A percentile compares a stretch with the other conserved stretches of the same genome.
phyloP scores from a whole-genome alignment of 2,329 filamentous ascomycete species.

The Colletotrichum shisoi region DNA sequence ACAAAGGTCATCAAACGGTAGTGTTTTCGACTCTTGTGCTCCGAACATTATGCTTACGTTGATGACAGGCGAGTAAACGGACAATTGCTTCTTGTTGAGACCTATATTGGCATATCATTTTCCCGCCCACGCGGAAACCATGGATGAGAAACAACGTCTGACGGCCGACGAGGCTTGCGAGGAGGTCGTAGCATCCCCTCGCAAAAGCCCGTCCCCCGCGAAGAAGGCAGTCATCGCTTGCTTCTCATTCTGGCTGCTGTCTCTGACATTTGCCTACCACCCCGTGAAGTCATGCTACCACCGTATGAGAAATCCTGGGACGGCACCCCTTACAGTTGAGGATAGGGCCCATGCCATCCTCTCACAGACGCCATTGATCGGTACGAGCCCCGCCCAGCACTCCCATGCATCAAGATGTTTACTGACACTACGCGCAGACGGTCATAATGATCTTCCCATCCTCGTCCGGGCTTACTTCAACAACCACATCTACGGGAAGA shows the following conservation, averaged over 20 bases:
- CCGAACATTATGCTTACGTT: not conserved
- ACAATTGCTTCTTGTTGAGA: not conserved
- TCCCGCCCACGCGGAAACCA: not conserved
- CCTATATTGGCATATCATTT: not conserved
- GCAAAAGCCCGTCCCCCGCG: conserved; percentile 10
- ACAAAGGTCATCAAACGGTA: not conserved
- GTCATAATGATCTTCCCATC: conserved; percentile 87
- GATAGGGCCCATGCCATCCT: conserved; percentile 58
- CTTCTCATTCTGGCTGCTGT: conserved; percentile 37
- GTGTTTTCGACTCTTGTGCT: not conserved
- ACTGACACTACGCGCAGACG: conserved; percentile 63
- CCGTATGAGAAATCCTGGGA: conserved; percentile 38
- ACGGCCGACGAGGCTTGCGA: conserved; percentile 16
- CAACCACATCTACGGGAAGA: conserved; percentile 78
- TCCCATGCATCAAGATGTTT: not conserved
- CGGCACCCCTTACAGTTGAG: conserved; percentile 50
- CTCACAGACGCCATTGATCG: conserved; percentile 58
- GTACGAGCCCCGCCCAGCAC: conserved; percentile 45
- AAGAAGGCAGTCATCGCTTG: conserved; percentile 33
- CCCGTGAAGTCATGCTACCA: conserved; percentile 37
- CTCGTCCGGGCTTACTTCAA: conserved; percentile 70
- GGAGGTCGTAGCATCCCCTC: conserved; percentile 7
- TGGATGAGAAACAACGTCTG: conserved; percentile 23
- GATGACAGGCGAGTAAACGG: too few species aligned
- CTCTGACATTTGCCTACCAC: conserved; percentile 20